These are phyloP conservation scores for Quercus cerris DNA, from an alignment of 306 rosid genomes.

Conservation along the genomic window DNA sequence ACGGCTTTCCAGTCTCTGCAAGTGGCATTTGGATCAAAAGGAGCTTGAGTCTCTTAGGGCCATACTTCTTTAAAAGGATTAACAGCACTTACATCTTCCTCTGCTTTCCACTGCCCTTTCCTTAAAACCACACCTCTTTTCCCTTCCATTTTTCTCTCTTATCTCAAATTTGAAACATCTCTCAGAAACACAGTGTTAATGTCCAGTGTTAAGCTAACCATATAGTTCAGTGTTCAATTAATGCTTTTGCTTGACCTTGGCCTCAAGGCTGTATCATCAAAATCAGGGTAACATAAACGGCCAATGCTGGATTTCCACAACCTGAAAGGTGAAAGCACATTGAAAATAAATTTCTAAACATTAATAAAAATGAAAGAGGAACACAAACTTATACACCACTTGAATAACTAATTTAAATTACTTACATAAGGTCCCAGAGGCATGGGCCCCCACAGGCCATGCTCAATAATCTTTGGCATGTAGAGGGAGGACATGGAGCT, in stretches of 20 bases:
- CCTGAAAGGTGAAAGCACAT: neutral
- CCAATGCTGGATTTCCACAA: neutral
- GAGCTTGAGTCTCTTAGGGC: constrained; percentile 92
- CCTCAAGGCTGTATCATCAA: neutral
- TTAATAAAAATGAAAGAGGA: neutral
- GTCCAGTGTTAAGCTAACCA: too few species aligned
- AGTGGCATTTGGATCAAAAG: constrained; percentile 97
- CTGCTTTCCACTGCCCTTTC: constrained; percentile 81
- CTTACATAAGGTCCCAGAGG: neutral
- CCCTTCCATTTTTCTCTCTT: constrained; percentile 34
- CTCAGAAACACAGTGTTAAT: neutral
- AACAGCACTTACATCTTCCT: constrained; percentile 67
- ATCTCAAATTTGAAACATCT: neutral
- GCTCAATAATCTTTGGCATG: neutral
- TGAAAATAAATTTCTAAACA: neutral
- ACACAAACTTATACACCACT: neutral
- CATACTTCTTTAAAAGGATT: constrained; percentile 63
- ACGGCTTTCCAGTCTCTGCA: constrained; percentile 80
- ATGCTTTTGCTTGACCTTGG: neutral
- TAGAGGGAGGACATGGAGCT: neutral
- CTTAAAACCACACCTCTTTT: constrained; percentile 47
- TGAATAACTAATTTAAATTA: neutral
- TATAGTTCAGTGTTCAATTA: too few species aligned
- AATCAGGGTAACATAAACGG: neutral
- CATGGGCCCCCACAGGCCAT: neutral